Conservation (phyloP, 2,329 filamentous ascomycete species). For the Metarhizium sp. region DNA sequence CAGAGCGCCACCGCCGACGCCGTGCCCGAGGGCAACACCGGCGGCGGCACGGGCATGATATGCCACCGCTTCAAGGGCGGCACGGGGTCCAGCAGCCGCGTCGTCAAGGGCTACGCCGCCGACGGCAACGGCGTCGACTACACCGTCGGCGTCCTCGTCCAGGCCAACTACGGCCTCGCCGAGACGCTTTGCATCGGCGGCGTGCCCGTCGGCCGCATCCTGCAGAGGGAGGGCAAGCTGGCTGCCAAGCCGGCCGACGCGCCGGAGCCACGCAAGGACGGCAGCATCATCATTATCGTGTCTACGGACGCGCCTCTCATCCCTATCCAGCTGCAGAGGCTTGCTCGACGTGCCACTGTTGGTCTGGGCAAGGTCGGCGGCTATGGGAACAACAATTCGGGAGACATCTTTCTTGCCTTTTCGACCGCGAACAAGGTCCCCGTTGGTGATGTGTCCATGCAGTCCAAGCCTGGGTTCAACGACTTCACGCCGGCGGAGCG, state of each 20-base stretch:
- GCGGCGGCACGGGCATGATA: conserved; percentile 60
- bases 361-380: conserved; percentile 52
- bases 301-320: conserved; percentile 22
- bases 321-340: conserved; percentile 27
- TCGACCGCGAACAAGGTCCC: conserved; percentile 48
- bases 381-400: conserved; percentile 51
- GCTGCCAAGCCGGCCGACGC: background rate
- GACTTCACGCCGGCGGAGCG: conserved; percentile 16
- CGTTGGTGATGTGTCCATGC: conserved; percentile 18
- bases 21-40: conserved; percentile 53
- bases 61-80: conserved; percentile 59
- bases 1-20: conserved; percentile 36
- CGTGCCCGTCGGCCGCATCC: conserved; percentile 50
- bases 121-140: conserved; percentile 31
- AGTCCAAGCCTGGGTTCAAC: conserved; percentile 13
- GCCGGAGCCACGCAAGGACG: conserved; percentile 21
- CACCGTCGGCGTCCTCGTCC: conserved; percentile 52
- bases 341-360: conserved; percentile 52
- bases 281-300: conserved; percentile 25
- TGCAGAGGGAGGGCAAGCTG: conserved; percentile 24
- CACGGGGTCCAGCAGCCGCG: conserved; percentile 51
- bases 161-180: conserved; percentile 54
- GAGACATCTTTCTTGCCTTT: conserved; percentile 59
- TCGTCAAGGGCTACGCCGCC: conserved; percentile 37
- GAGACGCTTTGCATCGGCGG: conserved; percentile 49